These are phyloP conservation scores for Pachyrhizus erosus DNA, from an alignment of 306 rosid genomes.

Conservation along the genomic window DNA sequence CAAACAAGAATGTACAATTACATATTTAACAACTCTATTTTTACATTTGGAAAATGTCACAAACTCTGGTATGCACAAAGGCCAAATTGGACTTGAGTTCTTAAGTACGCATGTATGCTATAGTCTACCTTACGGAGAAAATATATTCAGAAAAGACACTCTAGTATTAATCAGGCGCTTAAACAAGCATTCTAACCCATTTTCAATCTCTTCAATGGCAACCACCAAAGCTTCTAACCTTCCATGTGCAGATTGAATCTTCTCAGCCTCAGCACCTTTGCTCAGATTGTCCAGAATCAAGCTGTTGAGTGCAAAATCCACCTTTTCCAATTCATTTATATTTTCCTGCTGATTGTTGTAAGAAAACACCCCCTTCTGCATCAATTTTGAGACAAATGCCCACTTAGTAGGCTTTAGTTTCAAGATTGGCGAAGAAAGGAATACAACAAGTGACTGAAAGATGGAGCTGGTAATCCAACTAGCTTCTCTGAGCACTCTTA, in stretches of 20 bases:
- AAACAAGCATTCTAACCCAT: constrained; percentile 66
- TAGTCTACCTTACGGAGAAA: constrained; percentile 49
- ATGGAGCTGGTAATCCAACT: constrained; percentile 54
- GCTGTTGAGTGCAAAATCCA: constrained; percentile 58
- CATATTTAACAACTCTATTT: constrained; percentile 25
- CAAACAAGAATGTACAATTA: constrained; percentile 28
- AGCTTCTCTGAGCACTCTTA: constrained; percentile 70
- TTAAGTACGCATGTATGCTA: background rate
- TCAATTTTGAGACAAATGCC: constrained; percentile 69
- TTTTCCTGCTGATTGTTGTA: constrained; percentile 37
- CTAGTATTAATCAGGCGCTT: constrained; percentile 65
- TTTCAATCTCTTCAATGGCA: constrained; percentile 61
- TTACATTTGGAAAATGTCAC: constrained; percentile 13
- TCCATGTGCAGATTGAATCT: constrained; percentile 53
- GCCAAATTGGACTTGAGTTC: background rate
- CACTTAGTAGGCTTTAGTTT: constrained; percentile 69
- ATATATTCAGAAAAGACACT: constrained; percentile 65
- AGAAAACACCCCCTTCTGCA: constrained; percentile 56
- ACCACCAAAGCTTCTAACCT: constrained; percentile 61
- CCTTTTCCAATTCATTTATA: constrained; percentile 64
- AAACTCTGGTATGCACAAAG: constrained; percentile 31
- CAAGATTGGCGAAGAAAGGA: constrained; percentile 61
- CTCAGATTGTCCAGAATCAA: constrained; percentile 40
- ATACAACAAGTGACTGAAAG: constrained; percentile 58
- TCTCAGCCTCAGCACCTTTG: constrained; percentile 49